phyloP scores from a whole-genome alignment of 208 protist species.

The Leishmania turanica region DNA sequence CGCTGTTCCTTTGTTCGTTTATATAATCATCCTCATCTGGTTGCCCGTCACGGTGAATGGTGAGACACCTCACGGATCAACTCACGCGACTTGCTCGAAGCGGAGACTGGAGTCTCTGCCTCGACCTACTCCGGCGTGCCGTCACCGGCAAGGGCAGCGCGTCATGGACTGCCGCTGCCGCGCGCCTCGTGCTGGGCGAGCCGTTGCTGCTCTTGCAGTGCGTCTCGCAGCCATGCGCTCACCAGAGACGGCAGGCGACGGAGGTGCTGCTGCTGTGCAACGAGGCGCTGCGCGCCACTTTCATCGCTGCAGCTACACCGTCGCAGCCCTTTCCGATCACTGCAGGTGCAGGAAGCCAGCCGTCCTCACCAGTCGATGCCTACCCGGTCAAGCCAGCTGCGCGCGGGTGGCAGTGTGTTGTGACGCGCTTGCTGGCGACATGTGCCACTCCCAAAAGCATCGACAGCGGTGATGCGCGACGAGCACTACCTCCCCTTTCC shows the following conservation, averaged over 20 bases:
- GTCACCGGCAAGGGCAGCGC: neutral
- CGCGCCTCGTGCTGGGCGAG: neutral
- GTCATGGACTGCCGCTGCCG: neutral
- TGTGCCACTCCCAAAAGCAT: neutral
- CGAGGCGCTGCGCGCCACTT: neutral
- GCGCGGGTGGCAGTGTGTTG: neutral
- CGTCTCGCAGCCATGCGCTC: neutral
- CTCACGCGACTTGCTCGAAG: conserved; percentile 1
- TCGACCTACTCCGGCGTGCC: conserved; percentile 10
- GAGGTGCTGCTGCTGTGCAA: neutral
- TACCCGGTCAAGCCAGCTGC: neutral
- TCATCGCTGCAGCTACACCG: neutral
- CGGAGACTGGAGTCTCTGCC: conserved; percentile 15
- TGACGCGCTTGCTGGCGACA: too few species aligned
- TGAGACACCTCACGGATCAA: neutral
- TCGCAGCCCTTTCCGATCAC: too few species aligned
- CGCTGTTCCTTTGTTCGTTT: neutral
- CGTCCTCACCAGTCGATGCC: neutral
- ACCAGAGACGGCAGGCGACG: neutral
- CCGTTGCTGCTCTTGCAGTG: neutral
- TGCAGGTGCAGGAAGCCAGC: neutral
- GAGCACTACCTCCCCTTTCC: neutral
- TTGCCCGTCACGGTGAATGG: neutral
- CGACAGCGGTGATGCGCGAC: neutral
- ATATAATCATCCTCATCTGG: too few species aligned